A percentile compares a stretch with the other conserved stretches of the same genome.
Evolutionary conservation across 805 yeast genomes (phyloP).

Genomic region (Candida montana): DNA sequence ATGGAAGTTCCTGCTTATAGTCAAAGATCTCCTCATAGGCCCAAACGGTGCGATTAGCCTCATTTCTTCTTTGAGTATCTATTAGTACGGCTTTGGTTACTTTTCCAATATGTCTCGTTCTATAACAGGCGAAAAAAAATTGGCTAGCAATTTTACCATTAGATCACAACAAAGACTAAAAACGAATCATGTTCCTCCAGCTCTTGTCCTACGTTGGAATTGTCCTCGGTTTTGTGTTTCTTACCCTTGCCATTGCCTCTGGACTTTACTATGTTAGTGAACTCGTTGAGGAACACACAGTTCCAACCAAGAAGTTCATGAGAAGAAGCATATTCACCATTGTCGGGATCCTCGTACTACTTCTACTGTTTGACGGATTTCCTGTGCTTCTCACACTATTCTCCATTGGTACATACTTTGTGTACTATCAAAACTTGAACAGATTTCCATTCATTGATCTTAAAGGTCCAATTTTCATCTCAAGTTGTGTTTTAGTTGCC

Average conservation of each 20-base stretch:
- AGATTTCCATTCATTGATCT: slow-evolving; percentile 81
- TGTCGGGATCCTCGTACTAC: slow-evolving; percentile 46
- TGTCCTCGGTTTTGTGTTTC: slow-evolving; percentile 52
- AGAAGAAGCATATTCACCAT: slow-evolving; percentile 57
- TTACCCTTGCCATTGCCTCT: slow-evolving; percentile 73
- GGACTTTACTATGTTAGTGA: slow-evolving; percentile 90
- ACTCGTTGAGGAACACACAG: slow-evolving; percentile 88
- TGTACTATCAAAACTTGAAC: slow-evolving; percentile 72
- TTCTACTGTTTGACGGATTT: slow-evolving; percentile 72
- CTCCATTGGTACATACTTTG: slow-evolving; percentile 62
- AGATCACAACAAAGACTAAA: too few species aligned
- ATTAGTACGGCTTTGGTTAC: too few species aligned
- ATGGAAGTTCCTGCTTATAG: not conserved
- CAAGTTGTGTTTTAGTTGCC: slow-evolving; percentile 67
- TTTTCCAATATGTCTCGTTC: too few species aligned
- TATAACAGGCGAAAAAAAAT: too few species aligned
- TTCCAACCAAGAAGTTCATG: slow-evolving; percentile 70
- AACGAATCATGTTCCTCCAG: slow-evolving; percentile 47
- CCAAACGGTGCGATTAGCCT: too few species aligned
- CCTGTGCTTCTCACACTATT: slow-evolving; percentile 65
- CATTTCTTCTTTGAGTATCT: too few species aligned
- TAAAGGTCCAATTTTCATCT: slow-evolving; percentile 62
- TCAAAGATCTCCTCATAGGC: not conserved
- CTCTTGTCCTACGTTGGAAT: slow-evolving; percentile 57
- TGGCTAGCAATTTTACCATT: too few species aligned